phyloP scores from a whole-genome alignment of 225 moss, liverwort and hornwort genomes.

The Antitrichia curtipendula region DNA sequence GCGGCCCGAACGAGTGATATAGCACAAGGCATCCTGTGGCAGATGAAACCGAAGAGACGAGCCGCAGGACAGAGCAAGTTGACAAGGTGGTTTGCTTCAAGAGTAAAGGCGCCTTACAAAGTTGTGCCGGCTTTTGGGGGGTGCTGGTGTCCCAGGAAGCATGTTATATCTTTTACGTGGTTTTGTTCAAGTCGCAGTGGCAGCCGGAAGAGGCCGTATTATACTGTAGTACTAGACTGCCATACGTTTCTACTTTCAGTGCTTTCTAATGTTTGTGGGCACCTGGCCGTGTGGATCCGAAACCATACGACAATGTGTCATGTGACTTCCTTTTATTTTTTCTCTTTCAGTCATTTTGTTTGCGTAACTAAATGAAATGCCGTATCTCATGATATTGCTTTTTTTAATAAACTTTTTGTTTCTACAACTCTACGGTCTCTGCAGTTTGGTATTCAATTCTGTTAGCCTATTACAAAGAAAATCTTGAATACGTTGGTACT shows the following conservation, averaged over 20 bases:
- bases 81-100: not conserved
- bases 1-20: not conserved
- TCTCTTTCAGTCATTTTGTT: not conserved
- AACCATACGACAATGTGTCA: not conserved
- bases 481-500: not conserved
- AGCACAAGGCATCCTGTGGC: not conserved
- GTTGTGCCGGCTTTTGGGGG: not conserved
- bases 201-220: not conserved
- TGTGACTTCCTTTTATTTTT: not conserved
- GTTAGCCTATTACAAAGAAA: not conserved
- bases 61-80: slow-evolving; percentile 1
- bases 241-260: not conserved
- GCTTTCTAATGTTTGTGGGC: slow-evolving; percentile 1
- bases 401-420: not conserved
- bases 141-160: not conserved
- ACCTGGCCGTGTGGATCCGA: not conserved
- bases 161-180: not conserved
- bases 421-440: not conserved
- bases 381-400: not conserved
- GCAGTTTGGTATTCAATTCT: not conserved
- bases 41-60: not conserved
- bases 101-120: not conserved
- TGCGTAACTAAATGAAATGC: not conserved
- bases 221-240: not conserved
- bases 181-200: not conserved